Base-by-base conservation (phyloP, 1,284 basidiomycete species). In the Lentinula novae-zelandiae region DNA sequence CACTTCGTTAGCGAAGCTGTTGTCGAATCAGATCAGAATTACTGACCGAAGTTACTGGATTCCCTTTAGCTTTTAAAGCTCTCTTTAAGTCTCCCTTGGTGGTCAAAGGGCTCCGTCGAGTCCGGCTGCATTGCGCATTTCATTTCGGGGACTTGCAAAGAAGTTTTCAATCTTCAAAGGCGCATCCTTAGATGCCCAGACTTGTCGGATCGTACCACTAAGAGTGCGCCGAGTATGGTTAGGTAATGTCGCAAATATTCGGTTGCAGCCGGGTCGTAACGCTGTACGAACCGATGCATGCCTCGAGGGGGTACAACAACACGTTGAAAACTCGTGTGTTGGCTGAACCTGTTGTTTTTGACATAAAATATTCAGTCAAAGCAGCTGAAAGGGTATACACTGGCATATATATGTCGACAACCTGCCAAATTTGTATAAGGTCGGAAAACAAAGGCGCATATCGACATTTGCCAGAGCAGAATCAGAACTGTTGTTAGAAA, bases 291-390 rank as follows among this genome's bases (percentile, higher is more conserved):
- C 42, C 54, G 40, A 46, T 46, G 40, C 40, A 44, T 9, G 40
- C 54, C 54, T 56, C 42, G 54, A 56, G 54, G 42, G 40, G 54
- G 54, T 54, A 20, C 53, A 54, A 17, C n/a, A 46, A 56, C 54
- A 56, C 54, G 54, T 56, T 56, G 54, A 56, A 56, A 46, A 56
- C 20, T 42, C 54, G n/a, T 56, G 54, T n/a, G 3, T 46, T 33
- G 4, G 6, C 0, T 31, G 20, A 20, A 8, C 44, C 27, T n/a
- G 20, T 42, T 27, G 13, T 54, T 44, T 46, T 17, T 56, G 54
- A 56, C 54, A 56, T 56, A 46, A 56, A 33, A 44, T 17, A 54
- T 53, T 53, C 52, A 53, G 10, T 42, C 34, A 22, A 20, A 53
- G 15, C 15, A 17, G 13, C 33, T 13, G 33, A 52, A 52, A 36